Evolutionary conservation across 148 eudicot genomes (phyloP).

Genomic region (Rhododendron williamsianum): DNA sequence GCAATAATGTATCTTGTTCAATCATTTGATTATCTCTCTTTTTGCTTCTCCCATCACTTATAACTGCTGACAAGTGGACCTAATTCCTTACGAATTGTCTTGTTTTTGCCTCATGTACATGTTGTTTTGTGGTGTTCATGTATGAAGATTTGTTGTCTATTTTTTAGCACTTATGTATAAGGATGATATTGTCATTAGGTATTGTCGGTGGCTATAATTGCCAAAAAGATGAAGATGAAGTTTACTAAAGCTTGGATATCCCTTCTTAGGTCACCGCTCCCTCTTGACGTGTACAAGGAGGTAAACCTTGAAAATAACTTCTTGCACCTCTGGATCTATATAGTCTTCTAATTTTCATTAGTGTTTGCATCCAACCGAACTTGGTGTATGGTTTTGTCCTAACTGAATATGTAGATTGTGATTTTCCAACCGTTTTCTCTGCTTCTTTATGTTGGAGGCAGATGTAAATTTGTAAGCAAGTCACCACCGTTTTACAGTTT

Average conservation of each 20-base stretch:
- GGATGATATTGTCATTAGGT: conserved; percentile 35
- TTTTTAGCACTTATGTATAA: neutral
- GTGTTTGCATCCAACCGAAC: neutral
- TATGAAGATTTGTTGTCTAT: neutral
- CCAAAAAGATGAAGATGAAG: conserved; percentile 71
- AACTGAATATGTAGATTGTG: neutral
- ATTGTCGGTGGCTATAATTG: conserved; percentile 27
- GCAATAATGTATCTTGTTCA: conserved; percentile 28
- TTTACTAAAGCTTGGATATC: conserved; percentile 87
- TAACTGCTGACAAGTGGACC: neutral
- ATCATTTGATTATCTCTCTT: neutral
- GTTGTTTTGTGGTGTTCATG: neutral
- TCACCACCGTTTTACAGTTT: neutral
- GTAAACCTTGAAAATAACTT: conserved; percentile 29
- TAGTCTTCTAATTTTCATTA: neutral
- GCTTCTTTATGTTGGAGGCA: neutral
- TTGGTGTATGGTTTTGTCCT: conserved; percentile 1
- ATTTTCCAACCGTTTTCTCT: neutral
- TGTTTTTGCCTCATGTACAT: neutral
- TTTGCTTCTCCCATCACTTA: neutral
- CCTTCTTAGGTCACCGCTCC: conserved; percentile 69
- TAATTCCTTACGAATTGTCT: neutral
- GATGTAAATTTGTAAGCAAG: neutral
- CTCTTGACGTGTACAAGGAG: conserved; percentile 92
- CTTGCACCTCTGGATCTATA: neutral